Evolutionary conservation across 1,284 basidiomycete species (phyloP), one percentile per base, ranked within the genome.

Genomic region (Phaffia rhodozyma): DNA sequence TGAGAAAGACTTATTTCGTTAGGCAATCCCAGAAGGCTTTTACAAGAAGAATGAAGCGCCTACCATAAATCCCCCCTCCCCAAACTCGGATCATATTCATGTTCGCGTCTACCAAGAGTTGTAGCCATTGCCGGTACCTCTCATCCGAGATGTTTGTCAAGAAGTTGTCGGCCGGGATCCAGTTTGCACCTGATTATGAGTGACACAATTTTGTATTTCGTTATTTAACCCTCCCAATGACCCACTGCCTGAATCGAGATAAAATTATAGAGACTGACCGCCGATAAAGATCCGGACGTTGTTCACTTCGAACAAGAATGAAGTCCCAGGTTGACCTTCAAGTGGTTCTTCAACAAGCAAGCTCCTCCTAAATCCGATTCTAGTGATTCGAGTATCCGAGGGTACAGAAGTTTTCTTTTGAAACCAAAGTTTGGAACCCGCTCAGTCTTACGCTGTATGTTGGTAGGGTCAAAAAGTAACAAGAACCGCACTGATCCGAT

Each of bases 101-200:
- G 61, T 80, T 79, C 0, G 79, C 80, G 11, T 75, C 69, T 30
- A 77, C 75, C 58, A 79, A 69, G 16, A 80, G 71, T 61, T 79
- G 70, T 2, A 81, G 70, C 77, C 78, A 79, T 20, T 68, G 68
- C 1, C 73, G 69, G 63, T 80, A 81, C 3, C 78, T 69, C 48
- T 81, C 77, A 0, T 75, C 72, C 0, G 77, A 77, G 68, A 83
- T 77, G 38, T 82, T 85, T 1, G 91, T 91, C 52, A 92, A 75
- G 75, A 93, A 90, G 4, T 84, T 88, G 73, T 93, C 89, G 0
- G 86, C 86, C 3, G 91, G 91, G 69, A 94, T 93, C 91, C 91
- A 94, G 73, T 93, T 94, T 1, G 87, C 88, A 53, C 88, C 86
- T 85, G 57, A 7, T 43, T 11, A 4, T 9, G 32, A 43, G 13